Percentiles rank a stretch among this genome's conserved stretches.
These are phyloP conservation scores for Hypoxylon sp. DNA, from an alignment of 2,329 filamentous ascomycete species.

Conservation along the genomic window DNA sequence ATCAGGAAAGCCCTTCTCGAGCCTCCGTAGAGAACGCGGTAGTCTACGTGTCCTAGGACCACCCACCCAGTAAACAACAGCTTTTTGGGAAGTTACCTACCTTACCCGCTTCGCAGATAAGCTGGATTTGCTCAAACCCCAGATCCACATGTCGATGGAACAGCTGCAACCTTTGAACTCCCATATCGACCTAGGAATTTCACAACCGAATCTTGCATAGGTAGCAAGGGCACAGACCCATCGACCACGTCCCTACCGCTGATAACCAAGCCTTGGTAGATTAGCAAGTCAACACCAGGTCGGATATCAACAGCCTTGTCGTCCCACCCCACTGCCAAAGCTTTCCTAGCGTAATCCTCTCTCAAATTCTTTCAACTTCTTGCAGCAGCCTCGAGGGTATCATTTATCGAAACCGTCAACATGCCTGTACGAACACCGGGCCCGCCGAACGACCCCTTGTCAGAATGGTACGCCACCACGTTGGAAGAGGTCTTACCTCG, in stretches of 20 bases:
- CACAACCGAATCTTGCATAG: background rate
- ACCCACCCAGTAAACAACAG: no score
- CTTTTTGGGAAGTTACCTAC: no score
- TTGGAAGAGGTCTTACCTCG: constrained; percentile 25
- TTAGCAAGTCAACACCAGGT: background rate
- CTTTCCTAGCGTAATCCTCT: background rate
- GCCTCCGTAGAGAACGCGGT: no score
- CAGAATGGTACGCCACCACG: constrained; percentile 10
- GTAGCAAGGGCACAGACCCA: background rate
- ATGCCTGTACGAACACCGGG: background rate
- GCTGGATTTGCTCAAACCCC: background rate
- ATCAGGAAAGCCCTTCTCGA: no score
- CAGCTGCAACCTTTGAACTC: background rate
- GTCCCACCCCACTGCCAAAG: background rate
- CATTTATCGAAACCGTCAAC: background rate
- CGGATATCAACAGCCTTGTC: background rate
- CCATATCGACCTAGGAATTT: background rate
- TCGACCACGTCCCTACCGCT: background rate
- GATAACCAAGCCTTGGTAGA: background rate
- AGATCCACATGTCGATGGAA: background rate
- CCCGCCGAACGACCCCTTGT: background rate
- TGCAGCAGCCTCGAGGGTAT: background rate
- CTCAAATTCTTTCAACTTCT: background rate
- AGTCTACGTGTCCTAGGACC: no score
- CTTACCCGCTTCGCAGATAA: background rate